Percentiles rank a stretch among this genome's conserved stretches.
These are phyloP conservation scores for Discostella pseudostelligera DNA, from an alignment of 108 stramenopile genomes.

Conservation along the genomic window DNA sequence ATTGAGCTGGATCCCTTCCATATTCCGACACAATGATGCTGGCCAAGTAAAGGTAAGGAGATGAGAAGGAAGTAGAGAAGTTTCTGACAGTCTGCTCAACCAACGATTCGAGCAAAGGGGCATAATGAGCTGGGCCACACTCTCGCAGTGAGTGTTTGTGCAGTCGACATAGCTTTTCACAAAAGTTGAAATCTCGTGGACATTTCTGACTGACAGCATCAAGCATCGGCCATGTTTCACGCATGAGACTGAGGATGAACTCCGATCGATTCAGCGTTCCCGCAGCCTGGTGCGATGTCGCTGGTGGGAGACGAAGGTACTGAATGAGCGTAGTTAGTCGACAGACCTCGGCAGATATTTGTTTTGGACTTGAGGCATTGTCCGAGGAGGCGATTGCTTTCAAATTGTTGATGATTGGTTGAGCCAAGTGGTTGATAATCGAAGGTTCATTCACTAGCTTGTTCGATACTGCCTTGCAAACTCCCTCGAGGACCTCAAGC, in stretches of 20 bases:
- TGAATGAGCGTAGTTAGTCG: constrained; percentile 83
- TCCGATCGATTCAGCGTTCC: constrained; percentile 42
- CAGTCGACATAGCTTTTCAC: constrained; percentile 91
- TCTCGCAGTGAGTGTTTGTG: constrained; percentile 91
- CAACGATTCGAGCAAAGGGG: constrained; percentile 78
- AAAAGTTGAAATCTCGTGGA: constrained; percentile 65
- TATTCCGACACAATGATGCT: constrained; percentile 89
- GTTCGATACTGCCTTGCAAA: constrained; percentile 73
- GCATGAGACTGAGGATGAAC: constrained; percentile 77
- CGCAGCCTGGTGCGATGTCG: constrained; percentile 24
- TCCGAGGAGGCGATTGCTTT: constrained; percentile 48
- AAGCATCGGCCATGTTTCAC: constrained; percentile 81
- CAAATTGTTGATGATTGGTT: constrained; percentile 76
- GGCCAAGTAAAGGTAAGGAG: constrained; percentile 87
- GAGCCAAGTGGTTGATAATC: constrained; percentile 61
- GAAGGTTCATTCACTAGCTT: constrained; percentile 50
- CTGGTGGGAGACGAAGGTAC: constrained; percentile 38
- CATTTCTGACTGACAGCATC: constrained; percentile 63
- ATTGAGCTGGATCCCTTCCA: constrained; percentile 54
- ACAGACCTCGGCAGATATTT: constrained; percentile 75
- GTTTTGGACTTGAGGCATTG: constrained; percentile 45
- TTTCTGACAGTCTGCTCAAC: constrained; percentile 68
- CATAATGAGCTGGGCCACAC: constrained; percentile 71
- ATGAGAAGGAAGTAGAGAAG: constrained; percentile 68
- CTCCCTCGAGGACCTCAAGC: constrained; percentile 87